phyloP scores from a whole-genome alignment of 352 stramenopile species.

The Phytophthora palmivora region DNA sequence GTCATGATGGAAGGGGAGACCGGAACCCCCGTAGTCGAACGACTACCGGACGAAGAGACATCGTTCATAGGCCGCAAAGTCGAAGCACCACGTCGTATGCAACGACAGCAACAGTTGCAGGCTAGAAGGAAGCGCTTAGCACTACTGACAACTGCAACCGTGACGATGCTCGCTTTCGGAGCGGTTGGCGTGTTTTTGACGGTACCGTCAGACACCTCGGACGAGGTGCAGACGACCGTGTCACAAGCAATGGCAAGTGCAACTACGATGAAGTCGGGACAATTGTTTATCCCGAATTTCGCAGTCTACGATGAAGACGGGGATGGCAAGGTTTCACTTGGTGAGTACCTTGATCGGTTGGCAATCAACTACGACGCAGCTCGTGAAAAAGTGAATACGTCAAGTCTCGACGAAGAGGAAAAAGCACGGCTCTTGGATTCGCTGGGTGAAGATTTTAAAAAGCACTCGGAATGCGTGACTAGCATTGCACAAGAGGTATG shows the following conservation, averaged over 20 bases:
- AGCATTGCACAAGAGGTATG: slow-evolving; percentile 16
- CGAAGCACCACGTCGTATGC: slow-evolving; percentile 21
- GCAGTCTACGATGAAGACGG: slow-evolving; percentile 27
- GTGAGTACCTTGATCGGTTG: slow-evolving; percentile 30
- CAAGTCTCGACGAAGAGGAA: slow-evolving; percentile 14
- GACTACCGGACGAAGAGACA: slow-evolving; percentile 28
- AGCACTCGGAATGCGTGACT: slow-evolving; percentile 21
- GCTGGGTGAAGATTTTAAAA: slow-evolving; percentile 28
- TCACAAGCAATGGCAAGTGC: slow-evolving; percentile 33
- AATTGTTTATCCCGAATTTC: slow-evolving; percentile 24
- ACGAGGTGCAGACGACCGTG: slow-evolving; percentile 12
- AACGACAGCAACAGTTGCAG: slow-evolving; percentile 14
- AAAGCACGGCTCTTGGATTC: slow-evolving; percentile 15
- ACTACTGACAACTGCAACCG: slow-evolving; percentile 13
- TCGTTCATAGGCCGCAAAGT: slow-evolving; percentile 24
- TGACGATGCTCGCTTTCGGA: slow-evolving; percentile 26
- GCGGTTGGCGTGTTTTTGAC: slow-evolving; percentile 24
- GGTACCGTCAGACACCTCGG: slow-evolving; percentile 1
- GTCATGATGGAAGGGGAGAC: slow-evolving; percentile 37
- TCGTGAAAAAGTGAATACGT: slow-evolving; percentile 8
- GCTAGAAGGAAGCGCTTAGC: slow-evolving; percentile 23
- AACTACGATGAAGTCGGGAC: not conserved
- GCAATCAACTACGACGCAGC: slow-evolving; percentile 25
- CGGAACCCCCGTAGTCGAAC: slow-evolving; percentile 7
- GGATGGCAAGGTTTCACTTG: slow-evolving; percentile 30